These are phyloP conservation scores for Candida ipomoeae DNA, from an alignment of 805 yeast species.

Conservation along the genomic window DNA sequence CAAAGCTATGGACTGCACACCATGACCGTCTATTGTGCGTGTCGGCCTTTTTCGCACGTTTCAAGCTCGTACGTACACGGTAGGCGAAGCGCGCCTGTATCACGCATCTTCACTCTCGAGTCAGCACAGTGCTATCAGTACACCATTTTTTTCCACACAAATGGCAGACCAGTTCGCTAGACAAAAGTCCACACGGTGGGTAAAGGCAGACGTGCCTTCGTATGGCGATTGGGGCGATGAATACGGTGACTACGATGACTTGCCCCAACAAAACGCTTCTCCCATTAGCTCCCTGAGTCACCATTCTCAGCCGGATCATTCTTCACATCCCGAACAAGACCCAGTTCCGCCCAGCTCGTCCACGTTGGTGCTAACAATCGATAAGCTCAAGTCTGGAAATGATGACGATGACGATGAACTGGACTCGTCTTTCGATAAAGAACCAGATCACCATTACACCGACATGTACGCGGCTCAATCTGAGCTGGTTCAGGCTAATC, in stretches of 20 bases:
- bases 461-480: neutral
- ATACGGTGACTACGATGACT: conserved; percentile 27
- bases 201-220: conserved; percentile 37
- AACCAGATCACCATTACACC: neutral
- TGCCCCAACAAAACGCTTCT: conserved; percentile 19
- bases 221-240: conserved; percentile 43
- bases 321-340: neutral
- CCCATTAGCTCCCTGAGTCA: neutral
- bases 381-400: conserved; percentile 12
- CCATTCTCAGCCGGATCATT: neutral
- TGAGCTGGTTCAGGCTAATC: neutral
- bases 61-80: neutral
- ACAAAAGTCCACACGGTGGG: conserved; percentile 43
- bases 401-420: conserved; percentile 5
- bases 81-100: conserved; percentile 2
- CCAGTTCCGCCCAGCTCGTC: conserved; percentile 5
- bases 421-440: conserved; percentile 6
- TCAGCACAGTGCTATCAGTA: neutral
- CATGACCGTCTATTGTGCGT: neutral
- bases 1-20: neutral
- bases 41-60: conserved; percentile 4
- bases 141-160: neutral
- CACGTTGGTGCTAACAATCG: conserved; percentile 34
- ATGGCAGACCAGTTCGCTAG: conserved; percentile 38
- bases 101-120: neutral